Conservation (phyloP, 1,139 yeast genomes). For the Suhomyces anneliseae region DNA sequence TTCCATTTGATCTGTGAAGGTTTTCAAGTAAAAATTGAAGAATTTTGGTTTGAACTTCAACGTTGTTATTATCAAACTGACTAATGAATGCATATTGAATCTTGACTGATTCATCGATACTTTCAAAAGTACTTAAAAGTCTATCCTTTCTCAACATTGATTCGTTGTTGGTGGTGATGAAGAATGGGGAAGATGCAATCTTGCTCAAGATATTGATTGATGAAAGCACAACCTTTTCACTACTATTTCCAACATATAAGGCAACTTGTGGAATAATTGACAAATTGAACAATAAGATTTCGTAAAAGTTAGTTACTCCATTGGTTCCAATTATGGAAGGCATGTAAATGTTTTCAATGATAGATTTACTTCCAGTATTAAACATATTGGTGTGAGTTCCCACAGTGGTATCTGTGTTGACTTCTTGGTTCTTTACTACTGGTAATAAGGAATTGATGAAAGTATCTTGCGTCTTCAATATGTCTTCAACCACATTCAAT, state of each 20-base stretch:
- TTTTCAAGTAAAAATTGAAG: constrained; percentile 58
- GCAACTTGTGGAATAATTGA: constrained; percentile 70
- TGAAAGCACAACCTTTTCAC: constrained; percentile 45
- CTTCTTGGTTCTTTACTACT: constrained; percentile 24
- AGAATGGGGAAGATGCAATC: constrained; percentile 52
- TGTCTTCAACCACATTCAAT: constrained; percentile 47
- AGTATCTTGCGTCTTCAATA: constrained; percentile 55
- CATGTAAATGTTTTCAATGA: constrained; percentile 50
- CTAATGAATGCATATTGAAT: constrained; percentile 73
- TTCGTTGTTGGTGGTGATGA: constrained; percentile 38
- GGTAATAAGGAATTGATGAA: constrained; percentile 30
- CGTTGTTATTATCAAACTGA: constrained; percentile 54
- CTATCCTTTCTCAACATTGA: constrained; percentile 56
- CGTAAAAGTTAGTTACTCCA: constrained; percentile 65
- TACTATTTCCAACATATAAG: constrained; percentile 63
- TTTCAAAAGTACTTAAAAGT: constrained; percentile 68
- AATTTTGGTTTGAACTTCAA: constrained; percentile 53
- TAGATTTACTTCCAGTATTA: constrained; percentile 25
- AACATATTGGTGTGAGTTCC: constrained; percentile 7
- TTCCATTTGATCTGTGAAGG: constrained; percentile 39
- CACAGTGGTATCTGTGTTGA: neutral
- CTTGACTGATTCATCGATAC: constrained; percentile 68
- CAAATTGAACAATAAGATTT: constrained; percentile 67
- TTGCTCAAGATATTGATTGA: constrained; percentile 56
- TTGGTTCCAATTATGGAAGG: constrained; percentile 59